Percentiles rank a stretch among this genome's conserved stretches.
phyloP scores from a whole-genome alignment of 1,139 yeast genomes.

The Candida buenavistaensis region DNA sequence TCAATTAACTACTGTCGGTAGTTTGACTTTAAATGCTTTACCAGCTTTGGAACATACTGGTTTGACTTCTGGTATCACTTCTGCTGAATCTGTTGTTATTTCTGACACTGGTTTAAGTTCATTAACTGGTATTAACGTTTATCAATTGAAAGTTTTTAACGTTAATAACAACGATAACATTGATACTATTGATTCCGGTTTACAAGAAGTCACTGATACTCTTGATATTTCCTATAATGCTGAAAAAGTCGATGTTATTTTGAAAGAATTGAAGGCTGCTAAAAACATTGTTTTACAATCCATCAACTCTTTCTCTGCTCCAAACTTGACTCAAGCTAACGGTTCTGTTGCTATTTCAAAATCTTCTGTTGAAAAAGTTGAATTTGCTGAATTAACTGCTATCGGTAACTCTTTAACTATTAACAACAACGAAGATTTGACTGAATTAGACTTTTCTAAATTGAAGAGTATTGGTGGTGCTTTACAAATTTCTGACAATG shows the following conservation, averaged over 20 bases:
- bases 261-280: conserved; percentile 76
- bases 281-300: conserved; percentile 83
- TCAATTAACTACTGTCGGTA: conserved; percentile 75
- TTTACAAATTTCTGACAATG: conserved; percentile 83
- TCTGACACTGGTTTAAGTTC: conserved; percentile 85
- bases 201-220: conserved; percentile 70
- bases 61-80: conserved; percentile 72
- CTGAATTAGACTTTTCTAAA: conserved; percentile 65
- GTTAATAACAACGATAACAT: conserved; percentile 82
- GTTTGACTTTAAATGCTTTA: conserved; percentile 74
- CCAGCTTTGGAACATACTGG: conserved; percentile 76
- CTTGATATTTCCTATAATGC: conserved; percentile 86
- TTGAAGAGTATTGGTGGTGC: conserved; percentile 83
- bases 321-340: conserved; percentile 69
- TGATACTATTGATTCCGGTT: conserved; percentile 66
- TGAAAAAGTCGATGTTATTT: conserved; percentile 63
- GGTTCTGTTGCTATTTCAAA: conserved; percentile 78
- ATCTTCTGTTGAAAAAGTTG: conserved; percentile 58
- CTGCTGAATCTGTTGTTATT: conserved; percentile 70
- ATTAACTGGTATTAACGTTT: conserved; percentile 79
- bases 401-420: conserved; percentile 85
- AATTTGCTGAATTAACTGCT: conserved; percentile 52
- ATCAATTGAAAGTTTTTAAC: conserved; percentile 70
- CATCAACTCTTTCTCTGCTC: conserved; percentile 69
- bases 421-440: conserved; percentile 69